Conservation (phyloP, 495 filamentous ascomycete genomes). For the Aspergillus carlsbadensis region DNA sequence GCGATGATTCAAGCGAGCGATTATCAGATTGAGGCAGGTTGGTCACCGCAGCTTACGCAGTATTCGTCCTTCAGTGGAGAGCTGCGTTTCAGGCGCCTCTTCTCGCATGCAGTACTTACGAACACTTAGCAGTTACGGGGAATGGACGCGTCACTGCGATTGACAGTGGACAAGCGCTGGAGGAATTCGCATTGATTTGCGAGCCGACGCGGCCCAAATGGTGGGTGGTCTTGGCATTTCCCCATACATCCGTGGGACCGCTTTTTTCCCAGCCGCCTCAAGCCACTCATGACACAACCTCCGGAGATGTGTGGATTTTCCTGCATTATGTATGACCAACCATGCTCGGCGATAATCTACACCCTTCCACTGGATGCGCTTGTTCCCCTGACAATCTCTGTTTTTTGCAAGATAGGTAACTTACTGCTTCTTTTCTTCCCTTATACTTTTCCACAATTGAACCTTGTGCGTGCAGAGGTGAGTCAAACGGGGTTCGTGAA, state of each 20-base stretch:
- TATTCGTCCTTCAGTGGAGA: neutral
- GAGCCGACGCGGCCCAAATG: constrained; percentile 23
- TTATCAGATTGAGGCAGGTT: neutral
- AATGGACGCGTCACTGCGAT: constrained; percentile 10
- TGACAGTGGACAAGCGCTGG: constrained; percentile 4
- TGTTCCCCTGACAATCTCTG: constrained; percentile 7
- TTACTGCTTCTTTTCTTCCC: neutral
- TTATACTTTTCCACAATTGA: neutral
- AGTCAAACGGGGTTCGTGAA: neutral
- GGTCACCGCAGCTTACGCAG: neutral
- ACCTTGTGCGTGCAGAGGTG: neutral
- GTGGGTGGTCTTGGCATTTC: constrained; percentile 22
- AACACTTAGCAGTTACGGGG: neutral
- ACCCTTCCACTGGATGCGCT: neutral
- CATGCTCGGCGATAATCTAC: constrained; percentile 2
- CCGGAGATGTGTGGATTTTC: neutral
- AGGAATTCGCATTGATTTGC: constrained; percentile 1
- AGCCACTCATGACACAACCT: neutral
- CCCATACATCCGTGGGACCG: constrained; percentile 5
- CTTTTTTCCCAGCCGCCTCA: constrained; percentile 4
- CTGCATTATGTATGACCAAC: neutral
- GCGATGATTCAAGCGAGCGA: neutral
- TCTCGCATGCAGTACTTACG: constrained; percentile 4
- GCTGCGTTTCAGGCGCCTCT: constrained; percentile 6
- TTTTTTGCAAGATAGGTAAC: neutral